A percentile compares a stretch with the other conserved stretches of the same genome.
These are phyloP conservation scores for Pythium pectinolyticum DNA, from an alignment of 352 stramenopile genomes.

Conservation along the genomic window DNA sequence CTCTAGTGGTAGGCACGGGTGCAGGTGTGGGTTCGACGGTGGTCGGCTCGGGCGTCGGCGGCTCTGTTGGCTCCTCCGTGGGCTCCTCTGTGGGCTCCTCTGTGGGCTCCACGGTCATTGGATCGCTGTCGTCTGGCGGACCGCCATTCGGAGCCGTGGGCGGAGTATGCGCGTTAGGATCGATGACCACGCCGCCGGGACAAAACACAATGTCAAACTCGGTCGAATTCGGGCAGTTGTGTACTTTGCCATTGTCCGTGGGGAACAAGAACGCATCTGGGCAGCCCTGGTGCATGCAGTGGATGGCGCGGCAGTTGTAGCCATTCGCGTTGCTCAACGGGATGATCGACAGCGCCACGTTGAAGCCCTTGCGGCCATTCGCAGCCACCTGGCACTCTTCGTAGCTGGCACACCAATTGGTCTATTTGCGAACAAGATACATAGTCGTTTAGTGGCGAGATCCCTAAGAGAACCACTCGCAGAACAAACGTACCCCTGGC, in stretches of 20 bases:
- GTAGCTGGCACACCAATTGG: constrained; percentile 32
- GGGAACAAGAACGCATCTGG: constrained; percentile 35
- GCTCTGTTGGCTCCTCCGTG: background rate
- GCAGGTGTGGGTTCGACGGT: background rate
- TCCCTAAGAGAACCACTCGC: background rate
- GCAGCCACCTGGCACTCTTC: constrained; percentile 24
- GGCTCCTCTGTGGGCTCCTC: background rate
- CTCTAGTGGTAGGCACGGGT: background rate
- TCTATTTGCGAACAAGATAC: constrained; percentile 13
- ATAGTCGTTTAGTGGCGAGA: background rate
- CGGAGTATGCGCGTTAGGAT: background rate
- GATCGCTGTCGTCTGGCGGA: background rate
- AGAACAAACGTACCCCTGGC: constrained; percentile 23
- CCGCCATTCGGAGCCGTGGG: background rate
- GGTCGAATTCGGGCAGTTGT: constrained; percentile 34
- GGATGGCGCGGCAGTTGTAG: constrained; percentile 35
- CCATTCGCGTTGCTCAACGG: constrained; percentile 28
- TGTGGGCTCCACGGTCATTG: background rate
- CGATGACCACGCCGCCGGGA: constrained; percentile 15
- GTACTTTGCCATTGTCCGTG: constrained; percentile 32
- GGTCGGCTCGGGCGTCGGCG: background rate
- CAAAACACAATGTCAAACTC: constrained; percentile 44
- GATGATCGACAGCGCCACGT: constrained; percentile 36
- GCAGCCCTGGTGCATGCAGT: constrained; percentile 31
- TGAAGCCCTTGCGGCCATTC: constrained; percentile 37